These are phyloP conservation scores for Salvia splendens DNA, from an alignment of 257 asterid species.

Conservation along the genomic window DNA sequence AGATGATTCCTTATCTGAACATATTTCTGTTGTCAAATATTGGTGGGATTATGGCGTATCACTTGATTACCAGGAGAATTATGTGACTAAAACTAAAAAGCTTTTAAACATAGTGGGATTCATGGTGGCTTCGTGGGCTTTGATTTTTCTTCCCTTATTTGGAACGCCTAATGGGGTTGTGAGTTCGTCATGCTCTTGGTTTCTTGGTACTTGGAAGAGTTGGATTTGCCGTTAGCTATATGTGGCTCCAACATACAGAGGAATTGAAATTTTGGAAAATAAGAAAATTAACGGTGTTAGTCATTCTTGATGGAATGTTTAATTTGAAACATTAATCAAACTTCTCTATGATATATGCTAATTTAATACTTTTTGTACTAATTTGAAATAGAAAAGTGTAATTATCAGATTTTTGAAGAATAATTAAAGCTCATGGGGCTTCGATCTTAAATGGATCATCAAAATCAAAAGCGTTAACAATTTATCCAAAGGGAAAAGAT, in stretches of 20 bases:
- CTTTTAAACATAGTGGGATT: slow-evolving; percentile 78
- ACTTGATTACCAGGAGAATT: slow-evolving; percentile 62
- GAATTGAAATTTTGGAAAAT: too few species aligned
- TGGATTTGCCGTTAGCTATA: slow-evolving; percentile 28
- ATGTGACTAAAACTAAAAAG: slow-evolving; percentile 80
- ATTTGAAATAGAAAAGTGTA: too few species aligned
- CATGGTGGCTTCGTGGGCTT: slow-evolving; percentile 69
- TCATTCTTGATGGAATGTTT: too few species aligned
- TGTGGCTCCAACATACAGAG: slow-evolving; percentile 83
- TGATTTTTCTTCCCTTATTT: slow-evolving; percentile 69
- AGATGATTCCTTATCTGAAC: slow-evolving; percentile 88
- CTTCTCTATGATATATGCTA: too few species aligned
- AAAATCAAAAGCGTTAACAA: neutral
- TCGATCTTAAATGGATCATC: too few species aligned
- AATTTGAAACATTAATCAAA: too few species aligned
- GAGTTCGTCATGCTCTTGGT: slow-evolving; percentile 86
- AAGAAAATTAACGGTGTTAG: too few species aligned
- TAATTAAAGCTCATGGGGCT: too few species aligned
- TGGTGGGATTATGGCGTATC: slow-evolving; percentile 86
- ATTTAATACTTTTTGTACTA: too few species aligned
- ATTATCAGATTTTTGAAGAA: too few species aligned
- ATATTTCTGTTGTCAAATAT: slow-evolving; percentile 87
- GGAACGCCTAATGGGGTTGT: slow-evolving; percentile 72
- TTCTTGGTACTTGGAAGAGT: slow-evolving; percentile 31
- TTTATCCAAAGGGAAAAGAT: neutral